Percentiles rank a stretch among this genome's conserved stretches.
Evolutionary conservation across 1,139 yeast genomes (phyloP).

Genomic region (Pichia norvegensis): DNA sequence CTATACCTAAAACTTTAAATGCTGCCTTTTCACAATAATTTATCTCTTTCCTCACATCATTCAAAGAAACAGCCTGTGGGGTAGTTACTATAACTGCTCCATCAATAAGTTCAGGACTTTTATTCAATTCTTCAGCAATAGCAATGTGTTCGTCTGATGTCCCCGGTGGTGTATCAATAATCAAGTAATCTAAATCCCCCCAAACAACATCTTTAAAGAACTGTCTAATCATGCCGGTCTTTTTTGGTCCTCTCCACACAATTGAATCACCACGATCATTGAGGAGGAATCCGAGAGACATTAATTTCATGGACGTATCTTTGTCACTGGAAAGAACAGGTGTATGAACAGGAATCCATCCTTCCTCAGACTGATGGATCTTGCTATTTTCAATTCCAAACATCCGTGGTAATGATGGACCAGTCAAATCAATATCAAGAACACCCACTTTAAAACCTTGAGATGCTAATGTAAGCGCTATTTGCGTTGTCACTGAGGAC

Average conservation of each 20-base stretch:
- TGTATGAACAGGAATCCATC: slow-evolving; percentile 79
- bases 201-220: slow-evolving; percentile 85
- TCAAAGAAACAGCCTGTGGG: slow-evolving; percentile 87
- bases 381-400: slow-evolving; percentile 79
- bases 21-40: slow-evolving; percentile 86
- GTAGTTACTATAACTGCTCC: slow-evolving; percentile 96
- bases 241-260: slow-evolving; percentile 98
- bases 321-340: neutral
- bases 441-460: slow-evolving; percentile 82
- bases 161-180: slow-evolving; percentile 98
- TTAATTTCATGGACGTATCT: slow-evolving; percentile 35
- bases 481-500: slow-evolving; percentile 89
- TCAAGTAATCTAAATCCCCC: slow-evolving; percentile 75
- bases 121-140: slow-evolving; percentile 80
- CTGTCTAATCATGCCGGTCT: slow-evolving; percentile 95
- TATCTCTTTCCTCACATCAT: slow-evolving; percentile 90
- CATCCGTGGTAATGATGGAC: slow-evolving; percentile 95
- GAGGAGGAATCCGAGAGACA: slow-evolving; percentile 87
- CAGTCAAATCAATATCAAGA: slow-evolving; percentile 89
- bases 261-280: slow-evolving; percentile 83
- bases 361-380: slow-evolving; percentile 75
- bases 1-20: slow-evolving; percentile 71
- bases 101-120: slow-evolving; percentile 60
- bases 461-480: slow-evolving; percentile 68
- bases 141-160: slow-evolving; percentile 98